Base-by-base conservation (phyloP, 1,284 basidiomycete genomes). In the Boletus sp. region DNA sequence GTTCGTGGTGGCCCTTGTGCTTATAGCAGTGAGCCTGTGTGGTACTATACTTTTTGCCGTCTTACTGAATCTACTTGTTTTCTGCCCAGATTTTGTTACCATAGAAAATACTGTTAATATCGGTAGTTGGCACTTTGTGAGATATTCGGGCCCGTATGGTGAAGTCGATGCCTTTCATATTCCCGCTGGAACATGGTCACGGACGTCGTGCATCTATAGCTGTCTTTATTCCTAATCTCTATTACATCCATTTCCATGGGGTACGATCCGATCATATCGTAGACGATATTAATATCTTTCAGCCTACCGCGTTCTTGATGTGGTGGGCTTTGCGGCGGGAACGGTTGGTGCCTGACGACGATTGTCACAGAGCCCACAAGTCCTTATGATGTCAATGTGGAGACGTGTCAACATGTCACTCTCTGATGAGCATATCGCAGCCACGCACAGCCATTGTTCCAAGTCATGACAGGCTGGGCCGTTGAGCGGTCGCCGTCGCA, bases 1-100 rank as follows among this genome's bases (percentile, higher is more conserved):
- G 26, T 73, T 97, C 51, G 95, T 99, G 13, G 77, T 90, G 20
- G 81, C 82, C n/a, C 74, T 99, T 51, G 93, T 99, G 17, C 73
- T 99, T 26, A 70, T 99, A 32, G 95, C 94, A 59, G 93, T 97
- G 62, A 74, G 65, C 48, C 33, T 3, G 14, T 20, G 5, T 13
- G 7, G 9, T 22, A 42, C 38, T 22, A 5, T 46, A 20, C 13
- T 20, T 35, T 27, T 36, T n/a, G 19, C 25, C 3, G 0, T 5
- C 8, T 29, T 39, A 12, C 43, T 49, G 26, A 61, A 38, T 19
- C 2, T 20, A 7, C 25, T 2, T 46, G 2, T 43, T 39, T 34
- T 5, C 7, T n/a, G n/a, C 17, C 25, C 22, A 61, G 62, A 49
- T 65, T 19, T 27, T 61, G 51, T 51, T 63, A 20, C 62, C 62